Evolutionary conservation across 306 rosid species (phyloP).

Genomic region (Elaeagnus macrophylla): DNA sequence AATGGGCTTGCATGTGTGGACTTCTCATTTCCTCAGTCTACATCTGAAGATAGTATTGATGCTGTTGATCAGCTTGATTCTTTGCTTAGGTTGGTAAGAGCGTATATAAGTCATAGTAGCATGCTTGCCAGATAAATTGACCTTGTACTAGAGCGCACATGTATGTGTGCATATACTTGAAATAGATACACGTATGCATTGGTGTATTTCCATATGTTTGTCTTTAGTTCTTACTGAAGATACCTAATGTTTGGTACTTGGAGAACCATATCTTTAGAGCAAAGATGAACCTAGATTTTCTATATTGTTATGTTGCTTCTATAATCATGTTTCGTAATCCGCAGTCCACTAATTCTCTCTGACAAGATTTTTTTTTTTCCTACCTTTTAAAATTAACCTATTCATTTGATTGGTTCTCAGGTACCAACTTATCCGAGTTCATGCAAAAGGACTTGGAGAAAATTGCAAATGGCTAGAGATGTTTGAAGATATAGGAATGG

Average conservation of each 20-base stretch:
- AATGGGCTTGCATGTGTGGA: slow-evolving; percentile 92
- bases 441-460: slow-evolving; percentile 61
- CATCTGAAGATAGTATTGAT: slow-evolving; percentile 47
- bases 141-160: background rate
- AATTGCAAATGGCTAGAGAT: slow-evolving; percentile 98
- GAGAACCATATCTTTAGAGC: no score
- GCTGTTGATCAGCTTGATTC: slow-evolving; percentile 55
- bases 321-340: no score
- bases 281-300: no score
- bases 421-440: slow-evolving; percentile 51
- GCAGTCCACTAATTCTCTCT: background rate
- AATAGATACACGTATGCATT: no score
- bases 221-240: background rate
- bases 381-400: background rate
- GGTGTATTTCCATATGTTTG: background rate
- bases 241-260: background rate
- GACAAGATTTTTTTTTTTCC: background rate
- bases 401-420: slow-evolving; percentile 21
- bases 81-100: slow-evolving; percentile 47
- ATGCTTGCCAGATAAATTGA: background rate
- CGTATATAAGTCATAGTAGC: slow-evolving; percentile 5
- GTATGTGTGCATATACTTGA: background rate
- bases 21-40: slow-evolving; percentile 76
- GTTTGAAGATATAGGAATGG: slow-evolving; percentile 94
- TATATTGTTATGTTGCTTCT: no score